Conservation (phyloP, 2,329 filamentous ascomycete species). For the Aspergillus sp. region DNA sequence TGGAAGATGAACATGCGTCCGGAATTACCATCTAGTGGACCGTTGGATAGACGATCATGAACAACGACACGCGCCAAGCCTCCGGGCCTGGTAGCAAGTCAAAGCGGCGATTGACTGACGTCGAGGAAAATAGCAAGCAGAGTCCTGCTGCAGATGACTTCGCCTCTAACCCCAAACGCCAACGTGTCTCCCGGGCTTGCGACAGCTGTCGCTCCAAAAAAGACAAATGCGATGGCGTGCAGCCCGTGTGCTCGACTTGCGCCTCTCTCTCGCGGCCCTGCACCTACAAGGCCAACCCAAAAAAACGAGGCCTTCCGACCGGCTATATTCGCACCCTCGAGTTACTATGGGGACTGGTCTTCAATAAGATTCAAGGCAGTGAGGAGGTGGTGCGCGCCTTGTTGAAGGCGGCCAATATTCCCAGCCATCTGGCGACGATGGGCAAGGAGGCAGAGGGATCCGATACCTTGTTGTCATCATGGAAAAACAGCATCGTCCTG, state of each 20-base stretch:
- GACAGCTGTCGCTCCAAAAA: constrained; percentile 67
- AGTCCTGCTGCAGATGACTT: constrained; percentile 29
- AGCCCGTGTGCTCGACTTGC: constrained; percentile 69
- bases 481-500: constrained; percentile 64
- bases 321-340: constrained; percentile 76
- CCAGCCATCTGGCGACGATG: constrained; percentile 36
- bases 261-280: constrained; percentile 64
- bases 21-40: constrained; percentile 25
- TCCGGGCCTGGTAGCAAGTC: constrained; percentile 31
- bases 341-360: constrained; percentile 66
- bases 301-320: constrained; percentile 77
- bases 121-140: constrained; percentile 32
- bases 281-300: constrained; percentile 71
- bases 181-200: constrained; percentile 68
- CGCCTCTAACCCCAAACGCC: constrained; percentile 54
- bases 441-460: constrained; percentile 50
- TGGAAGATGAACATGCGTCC: constrained; percentile 33
- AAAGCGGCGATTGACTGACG: constrained; percentile 34
- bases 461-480: constrained; percentile 61
- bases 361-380: constrained; percentile 61
- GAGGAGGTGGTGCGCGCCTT: constrained; percentile 60
- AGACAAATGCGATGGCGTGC: constrained; percentile 71
- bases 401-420: constrained; percentile 51
- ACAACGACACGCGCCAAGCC: constrained; percentile 34
- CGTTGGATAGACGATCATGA: constrained; percentile 33